Evolutionary conservation across 163 green algal species (phyloP).

Genomic region (Volvox carteri): DNA sequence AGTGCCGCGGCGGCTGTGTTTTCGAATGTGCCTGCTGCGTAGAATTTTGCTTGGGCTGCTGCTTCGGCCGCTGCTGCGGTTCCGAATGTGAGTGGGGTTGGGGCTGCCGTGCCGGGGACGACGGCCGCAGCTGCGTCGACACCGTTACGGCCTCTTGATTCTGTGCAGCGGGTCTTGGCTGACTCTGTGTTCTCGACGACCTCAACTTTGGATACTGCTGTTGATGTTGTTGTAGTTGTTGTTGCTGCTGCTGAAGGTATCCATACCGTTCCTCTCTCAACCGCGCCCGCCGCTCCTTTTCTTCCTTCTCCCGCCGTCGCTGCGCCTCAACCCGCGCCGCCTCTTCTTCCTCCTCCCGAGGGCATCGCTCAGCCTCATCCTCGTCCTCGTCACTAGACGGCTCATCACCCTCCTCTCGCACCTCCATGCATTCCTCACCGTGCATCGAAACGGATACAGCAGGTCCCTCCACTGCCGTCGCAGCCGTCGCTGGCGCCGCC

Average conservation of each 20-base stretch:
- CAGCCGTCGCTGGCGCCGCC: background rate
- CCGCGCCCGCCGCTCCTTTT: background rate
- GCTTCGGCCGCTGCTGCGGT: background rate
- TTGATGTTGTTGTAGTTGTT: too few relatives aligned
- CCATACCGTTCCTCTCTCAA: too few relatives aligned
- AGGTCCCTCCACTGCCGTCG: background rate
- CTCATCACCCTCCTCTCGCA: background rate
- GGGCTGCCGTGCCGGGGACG: background rate
- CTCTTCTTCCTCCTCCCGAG: constrained; percentile 22
- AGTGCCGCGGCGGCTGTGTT: too few relatives aligned
- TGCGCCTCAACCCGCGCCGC: background rate
- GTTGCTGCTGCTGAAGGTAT: too few relatives aligned
- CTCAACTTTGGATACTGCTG: background rate
- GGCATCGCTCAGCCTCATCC: background rate
- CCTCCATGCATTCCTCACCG: background rate
- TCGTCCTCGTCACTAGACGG: background rate
- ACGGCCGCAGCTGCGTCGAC: too few relatives aligned
- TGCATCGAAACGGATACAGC: background rate
- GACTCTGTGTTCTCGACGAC: background rate
- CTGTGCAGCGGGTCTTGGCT: background rate
- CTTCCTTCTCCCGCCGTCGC: background rate
- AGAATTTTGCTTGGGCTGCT: background rate
- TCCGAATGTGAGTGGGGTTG: background rate
- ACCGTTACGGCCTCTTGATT: background rate
- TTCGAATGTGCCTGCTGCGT: background rate